Percentiles rank a stretch among this genome's conserved stretches.
Conservation (phyloP, 306 rosid genomes). For the Vachellia pachyceras region DNA sequence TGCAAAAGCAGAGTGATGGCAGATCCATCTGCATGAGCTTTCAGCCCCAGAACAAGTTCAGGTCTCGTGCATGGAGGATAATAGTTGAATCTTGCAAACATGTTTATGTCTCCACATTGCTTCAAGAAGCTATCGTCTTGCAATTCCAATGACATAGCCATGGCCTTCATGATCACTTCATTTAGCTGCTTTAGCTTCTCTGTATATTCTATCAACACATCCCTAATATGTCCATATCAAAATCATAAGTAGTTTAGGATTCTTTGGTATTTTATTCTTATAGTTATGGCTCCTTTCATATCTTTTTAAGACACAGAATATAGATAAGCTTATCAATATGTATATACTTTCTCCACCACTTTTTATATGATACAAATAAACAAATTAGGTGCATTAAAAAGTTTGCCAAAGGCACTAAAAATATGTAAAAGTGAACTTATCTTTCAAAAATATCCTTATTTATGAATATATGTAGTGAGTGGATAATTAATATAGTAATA, state of each 20-base stretch:
- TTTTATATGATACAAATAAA: no score
- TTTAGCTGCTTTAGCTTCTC: constrained; percentile 45
- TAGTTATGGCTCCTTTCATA: not conserved
- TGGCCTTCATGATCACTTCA: constrained; percentile 63
- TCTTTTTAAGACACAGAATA: not conserved
- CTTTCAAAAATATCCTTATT: no score
- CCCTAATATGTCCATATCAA: constrained; percentile 47
- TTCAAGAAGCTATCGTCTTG: constrained; percentile 64
- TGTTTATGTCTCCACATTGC: constrained; percentile 52
- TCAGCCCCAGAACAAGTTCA: constrained; percentile 66
- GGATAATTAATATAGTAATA: no score
- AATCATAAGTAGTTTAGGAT: not conserved
- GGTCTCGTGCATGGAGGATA: constrained; percentile 76
- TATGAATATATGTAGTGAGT: no score
- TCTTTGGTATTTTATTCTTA: not conserved
- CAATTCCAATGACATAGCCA: constrained; percentile 74
- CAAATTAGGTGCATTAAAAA: no score
- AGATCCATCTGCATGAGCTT: constrained; percentile 80
- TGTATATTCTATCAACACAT: constrained; percentile 52
- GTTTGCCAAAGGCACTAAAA: no score
- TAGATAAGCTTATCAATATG: not conserved
- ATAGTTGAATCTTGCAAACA: constrained; percentile 65
- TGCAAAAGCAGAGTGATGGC: constrained; percentile 69
- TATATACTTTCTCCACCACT: no score
- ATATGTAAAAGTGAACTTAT: no score